Percentiles rank a stretch among this genome's conserved stretches.
Conservation (phyloP, 148 eudicot genomes). For the Bassia scoparia region DNA sequence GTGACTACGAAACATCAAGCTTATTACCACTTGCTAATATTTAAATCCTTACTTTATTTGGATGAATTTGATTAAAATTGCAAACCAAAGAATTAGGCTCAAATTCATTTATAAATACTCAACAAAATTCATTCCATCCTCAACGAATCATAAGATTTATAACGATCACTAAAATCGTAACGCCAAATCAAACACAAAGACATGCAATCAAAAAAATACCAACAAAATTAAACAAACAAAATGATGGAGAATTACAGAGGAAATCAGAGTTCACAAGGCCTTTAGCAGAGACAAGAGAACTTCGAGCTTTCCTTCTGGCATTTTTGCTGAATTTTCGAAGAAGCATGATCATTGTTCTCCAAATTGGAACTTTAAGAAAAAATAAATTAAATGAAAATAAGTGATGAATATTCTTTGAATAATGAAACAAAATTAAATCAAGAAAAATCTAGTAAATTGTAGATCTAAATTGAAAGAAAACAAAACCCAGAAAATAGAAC, state of each 20-base stretch:
- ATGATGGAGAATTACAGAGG: constrained; percentile 30
- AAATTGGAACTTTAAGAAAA: too few relatives aligned
- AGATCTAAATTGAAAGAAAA: too few relatives aligned
- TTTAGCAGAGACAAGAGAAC: constrained; percentile 39
- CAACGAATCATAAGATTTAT: background rate
- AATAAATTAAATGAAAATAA: too few relatives aligned
- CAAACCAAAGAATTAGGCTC: background rate
- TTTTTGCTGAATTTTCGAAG: constrained; percentile 14
- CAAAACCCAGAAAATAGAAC: too few relatives aligned
- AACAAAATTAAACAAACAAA: background rate
- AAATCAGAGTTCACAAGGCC: constrained; percentile 43
- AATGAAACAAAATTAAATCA: too few relatives aligned
- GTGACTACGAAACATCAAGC: background rate
- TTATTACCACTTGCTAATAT: too few relatives aligned
- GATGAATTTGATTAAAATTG: background rate
- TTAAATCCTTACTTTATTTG: too few relatives aligned
- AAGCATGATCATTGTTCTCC: background rate
- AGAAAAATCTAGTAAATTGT: too few relatives aligned
- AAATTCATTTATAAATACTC: too few relatives aligned
- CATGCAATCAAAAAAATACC: background rate
- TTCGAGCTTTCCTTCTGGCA: constrained; percentile 41
- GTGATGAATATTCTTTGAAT: too few relatives aligned
- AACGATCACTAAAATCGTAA: background rate
- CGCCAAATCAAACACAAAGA: background rate
- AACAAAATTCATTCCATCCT: background rate